These are phyloP conservation scores for Penicillium occitanis DNA, from an alignment of 2,329 filamentous ascomycete genomes.

Conservation along the genomic window DNA sequence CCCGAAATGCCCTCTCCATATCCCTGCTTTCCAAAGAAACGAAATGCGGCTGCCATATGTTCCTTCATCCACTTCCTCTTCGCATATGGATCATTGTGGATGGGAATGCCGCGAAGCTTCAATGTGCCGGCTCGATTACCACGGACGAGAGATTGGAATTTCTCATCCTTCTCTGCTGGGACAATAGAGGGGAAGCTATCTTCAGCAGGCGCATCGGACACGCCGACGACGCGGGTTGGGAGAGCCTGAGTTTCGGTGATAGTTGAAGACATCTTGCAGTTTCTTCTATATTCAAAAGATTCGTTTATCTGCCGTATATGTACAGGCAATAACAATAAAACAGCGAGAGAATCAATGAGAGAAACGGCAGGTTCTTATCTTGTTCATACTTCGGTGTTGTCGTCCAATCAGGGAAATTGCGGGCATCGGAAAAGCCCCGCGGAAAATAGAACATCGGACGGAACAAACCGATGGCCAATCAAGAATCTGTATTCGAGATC, in stretches of 20 bases:
- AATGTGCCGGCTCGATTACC: conserved; percentile 37
- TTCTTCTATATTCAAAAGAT: background rate
- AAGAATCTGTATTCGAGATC: background rate
- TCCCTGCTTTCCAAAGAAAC: conserved; percentile 29
- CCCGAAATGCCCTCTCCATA: conserved; percentile 32
- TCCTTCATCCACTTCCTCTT: conserved; percentile 56
- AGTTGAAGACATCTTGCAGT: conserved; percentile 18
- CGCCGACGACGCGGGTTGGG: conserved; percentile 14
- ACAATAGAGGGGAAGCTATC: conserved; percentile 13
- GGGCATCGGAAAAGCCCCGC: conserved; percentile 33
- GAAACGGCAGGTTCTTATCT: conserved; percentile 5
- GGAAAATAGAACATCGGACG: conserved; percentile 13
- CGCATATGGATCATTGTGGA: conserved; percentile 42
- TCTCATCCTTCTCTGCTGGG: conserved; percentile 19
- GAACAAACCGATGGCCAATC: conserved; percentile 3
- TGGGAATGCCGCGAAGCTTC: conserved; percentile 41
- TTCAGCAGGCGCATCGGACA: conserved; percentile 4
- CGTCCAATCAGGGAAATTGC: conserved; percentile 15
- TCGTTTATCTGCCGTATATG: background rate
- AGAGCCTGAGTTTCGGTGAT: conserved; percentile 11
- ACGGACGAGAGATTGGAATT: conserved; percentile 38
- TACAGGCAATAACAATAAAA: background rate
- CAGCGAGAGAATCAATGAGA: background rate
- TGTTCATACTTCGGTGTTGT: conserved; percentile 5
- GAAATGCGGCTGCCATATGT: conserved; percentile 44